phyloP scores from a whole-genome alignment of 805 yeast species.

The Spencermartinsiella europaea region DNA sequence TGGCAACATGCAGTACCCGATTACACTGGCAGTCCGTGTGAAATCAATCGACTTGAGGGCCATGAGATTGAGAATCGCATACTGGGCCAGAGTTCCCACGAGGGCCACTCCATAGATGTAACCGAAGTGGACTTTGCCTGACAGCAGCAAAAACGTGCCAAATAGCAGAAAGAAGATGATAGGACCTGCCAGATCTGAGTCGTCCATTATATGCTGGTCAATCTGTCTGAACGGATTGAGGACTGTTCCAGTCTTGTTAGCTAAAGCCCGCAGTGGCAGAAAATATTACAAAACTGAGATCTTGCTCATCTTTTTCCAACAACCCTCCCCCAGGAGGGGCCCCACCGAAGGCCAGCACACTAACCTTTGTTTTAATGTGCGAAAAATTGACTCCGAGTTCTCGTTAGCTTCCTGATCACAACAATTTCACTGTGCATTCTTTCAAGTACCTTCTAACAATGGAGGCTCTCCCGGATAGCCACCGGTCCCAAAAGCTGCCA shows the following conservation, averaged over 20 bases:
- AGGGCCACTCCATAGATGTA: constrained; percentile 95
- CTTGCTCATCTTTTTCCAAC: too few relatives aligned
- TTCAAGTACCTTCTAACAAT: constrained; percentile 51
- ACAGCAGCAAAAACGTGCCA: constrained; percentile 70
- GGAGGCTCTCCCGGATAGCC: constrained; percentile 98
- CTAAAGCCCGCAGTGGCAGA: too few relatives aligned
- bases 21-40: constrained; percentile 76
- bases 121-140: constrained; percentile 95
- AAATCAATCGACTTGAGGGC: constrained; percentile 45
- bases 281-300: too few relatives aligned
- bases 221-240: constrained; percentile 67
- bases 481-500: constrained; percentile 88
- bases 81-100: constrained; percentile 82
- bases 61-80: constrained; percentile 83
- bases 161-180: constrained; percentile 79
- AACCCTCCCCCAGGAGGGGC: not conserved
- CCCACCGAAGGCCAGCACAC: not conserved
- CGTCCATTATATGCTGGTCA: constrained; percentile 73
- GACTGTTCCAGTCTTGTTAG: constrained; percentile 62
- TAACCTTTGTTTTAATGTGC: constrained; percentile 61
- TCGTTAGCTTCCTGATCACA: constrained; percentile 2
- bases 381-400: constrained; percentile 90
- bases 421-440: not conserved
- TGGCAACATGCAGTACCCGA: constrained; percentile 92
- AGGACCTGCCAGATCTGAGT: constrained; percentile 94